These are phyloP conservation scores for Geotrichum histeridarum DNA, from an alignment of 1,139 yeast genomes.

Conservation along the genomic window DNA sequence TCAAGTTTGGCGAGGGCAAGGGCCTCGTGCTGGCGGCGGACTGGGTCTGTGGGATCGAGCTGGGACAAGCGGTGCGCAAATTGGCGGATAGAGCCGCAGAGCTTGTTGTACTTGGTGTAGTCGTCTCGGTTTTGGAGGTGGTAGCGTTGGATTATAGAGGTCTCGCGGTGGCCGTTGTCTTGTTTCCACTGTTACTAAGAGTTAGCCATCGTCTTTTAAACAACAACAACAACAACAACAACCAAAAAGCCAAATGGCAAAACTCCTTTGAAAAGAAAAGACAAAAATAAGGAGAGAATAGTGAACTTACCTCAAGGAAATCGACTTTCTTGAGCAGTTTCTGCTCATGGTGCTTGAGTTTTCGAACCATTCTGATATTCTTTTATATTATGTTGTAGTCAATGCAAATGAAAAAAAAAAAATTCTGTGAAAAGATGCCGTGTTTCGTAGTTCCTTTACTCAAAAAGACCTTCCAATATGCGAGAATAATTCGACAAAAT, in stretches of 20 bases:
- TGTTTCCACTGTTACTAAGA: conserved; percentile 62
- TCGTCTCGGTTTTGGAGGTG: conserved; percentile 94
- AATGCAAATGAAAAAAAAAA: background rate
- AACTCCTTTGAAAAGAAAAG: background rate
- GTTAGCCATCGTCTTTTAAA: background rate
- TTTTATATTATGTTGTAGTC: background rate
- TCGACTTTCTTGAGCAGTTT: conserved; percentile 92
- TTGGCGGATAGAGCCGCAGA: conserved; percentile 87
- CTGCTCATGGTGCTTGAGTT: conserved; percentile 90
- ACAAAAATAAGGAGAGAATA: background rate
- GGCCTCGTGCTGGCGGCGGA: conserved; percentile 81
- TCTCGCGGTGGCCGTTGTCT: conserved; percentile 90
- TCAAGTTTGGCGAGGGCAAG: conserved; percentile 78
- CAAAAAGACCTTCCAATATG: too few relatives aligned
- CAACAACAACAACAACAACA: too few relatives aligned
- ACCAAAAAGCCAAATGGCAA: too few relatives aligned
- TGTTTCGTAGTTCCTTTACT: too few relatives aligned
- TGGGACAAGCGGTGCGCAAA: conserved; percentile 80
- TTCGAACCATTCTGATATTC: conserved; percentile 66
- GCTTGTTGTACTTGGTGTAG: conserved; percentile 84
- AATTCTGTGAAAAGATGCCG: background rate
- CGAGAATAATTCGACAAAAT: too few relatives aligned
- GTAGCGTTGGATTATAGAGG: conserved; percentile 90
- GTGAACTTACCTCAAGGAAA: conserved; percentile 56
- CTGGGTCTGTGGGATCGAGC: conserved; percentile 80